Evolutionary conservation across 1,139 yeast genomes (phyloP).

Genomic region (Groenewaldozyma auringiensis): DNA sequence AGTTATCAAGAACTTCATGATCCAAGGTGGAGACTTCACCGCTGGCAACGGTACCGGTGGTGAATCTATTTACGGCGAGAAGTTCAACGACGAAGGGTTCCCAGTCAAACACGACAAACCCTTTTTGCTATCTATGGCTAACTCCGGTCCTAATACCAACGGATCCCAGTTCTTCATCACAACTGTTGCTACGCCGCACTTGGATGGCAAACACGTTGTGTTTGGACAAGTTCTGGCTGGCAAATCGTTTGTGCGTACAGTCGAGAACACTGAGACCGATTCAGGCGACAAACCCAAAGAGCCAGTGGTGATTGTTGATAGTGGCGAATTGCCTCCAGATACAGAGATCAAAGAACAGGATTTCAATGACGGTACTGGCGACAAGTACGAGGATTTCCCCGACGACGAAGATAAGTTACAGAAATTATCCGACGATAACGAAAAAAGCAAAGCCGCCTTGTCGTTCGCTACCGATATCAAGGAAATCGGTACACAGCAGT

Average conservation of each 20-base stretch:
- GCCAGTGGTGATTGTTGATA: slow-evolving; percentile 64
- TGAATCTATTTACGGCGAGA: slow-evolving; percentile 92
- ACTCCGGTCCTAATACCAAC: slow-evolving; percentile 90
- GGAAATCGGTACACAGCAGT: slow-evolving; percentile 70
- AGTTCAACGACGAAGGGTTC: slow-evolving; percentile 73
- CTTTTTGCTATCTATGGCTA: slow-evolving; percentile 89
- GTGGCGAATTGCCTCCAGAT: slow-evolving; percentile 68
- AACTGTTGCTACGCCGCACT: slow-evolving; percentile 73
- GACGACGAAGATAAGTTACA: slow-evolving; percentile 36
- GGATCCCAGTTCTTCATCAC: slow-evolving; percentile 92
- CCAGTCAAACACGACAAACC: slow-evolving; percentile 67
- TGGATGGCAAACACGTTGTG: slow-evolving; percentile 93
- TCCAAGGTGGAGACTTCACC: slow-evolving; percentile 87
- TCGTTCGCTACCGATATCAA: slow-evolving; percentile 59
- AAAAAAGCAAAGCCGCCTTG: slow-evolving; percentile 49
- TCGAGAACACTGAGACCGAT: slow-evolving; percentile 65
- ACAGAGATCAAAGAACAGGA: slow-evolving; percentile 36
- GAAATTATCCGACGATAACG: slow-evolving; percentile 55
- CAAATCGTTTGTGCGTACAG: slow-evolving; percentile 65
- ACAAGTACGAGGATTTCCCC: slow-evolving; percentile 66
- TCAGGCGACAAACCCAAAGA: slow-evolving; percentile 54
- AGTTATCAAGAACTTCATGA: slow-evolving; percentile 52
- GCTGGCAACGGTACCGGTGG: slow-evolving; percentile 89
- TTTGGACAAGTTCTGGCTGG: slow-evolving; percentile 87
- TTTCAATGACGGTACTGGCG: slow-evolving; percentile 75